Base-by-base conservation (phyloP, 2,329 filamentous ascomycete genomes). In the Pseudogymnoascus verrucosus region DNA sequence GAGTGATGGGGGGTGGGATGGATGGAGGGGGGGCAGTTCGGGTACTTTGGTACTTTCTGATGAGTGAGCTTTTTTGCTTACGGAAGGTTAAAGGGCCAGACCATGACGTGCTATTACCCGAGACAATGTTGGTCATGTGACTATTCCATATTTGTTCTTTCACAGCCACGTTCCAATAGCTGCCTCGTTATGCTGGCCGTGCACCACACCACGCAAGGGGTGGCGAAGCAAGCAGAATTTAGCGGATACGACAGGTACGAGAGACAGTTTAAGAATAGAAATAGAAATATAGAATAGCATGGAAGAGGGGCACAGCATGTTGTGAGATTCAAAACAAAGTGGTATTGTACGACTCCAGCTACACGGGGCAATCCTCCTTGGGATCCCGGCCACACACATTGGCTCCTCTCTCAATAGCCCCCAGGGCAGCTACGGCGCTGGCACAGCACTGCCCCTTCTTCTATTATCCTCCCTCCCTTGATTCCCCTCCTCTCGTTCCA, bases 281-380 rank as follows among this genome's bases (percentile, higher is more conserved):
- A 28, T 28, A 28, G 21, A 23, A 23, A 8, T 11, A 11, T 39
- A 39, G 37, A 39, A 8, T 6, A 16, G 14, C 47, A 54, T 54
- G 26, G n/a, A 31, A 54, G 14, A 16, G 47, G n/a, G 5, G 47
- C 47, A 54, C 47, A 31, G 47, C 47, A 54, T 31, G 47, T 31
- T 51, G 47, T 54, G 47, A 31, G 23, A 54, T 54, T 54, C 47
- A 54, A 54, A 54, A 54, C 47, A 54, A 54, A 54, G 47, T 54
- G 47, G 47, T 54, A 54, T 54, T 54, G 47, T 54, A 54, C 47
- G 47, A 54, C 47, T 54, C 47, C 47, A 54, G 47, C 47, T 54
- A 54, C 47, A 54, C 47, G 47, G 47, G 47, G 11, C 31, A 54
- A 54, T 54, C 47, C 47, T 31, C 47, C 23, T 14, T 51, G 26